phyloP scores from a whole-genome alignment of 305 asterid species.

The Fraxinus angustifolia region DNA sequence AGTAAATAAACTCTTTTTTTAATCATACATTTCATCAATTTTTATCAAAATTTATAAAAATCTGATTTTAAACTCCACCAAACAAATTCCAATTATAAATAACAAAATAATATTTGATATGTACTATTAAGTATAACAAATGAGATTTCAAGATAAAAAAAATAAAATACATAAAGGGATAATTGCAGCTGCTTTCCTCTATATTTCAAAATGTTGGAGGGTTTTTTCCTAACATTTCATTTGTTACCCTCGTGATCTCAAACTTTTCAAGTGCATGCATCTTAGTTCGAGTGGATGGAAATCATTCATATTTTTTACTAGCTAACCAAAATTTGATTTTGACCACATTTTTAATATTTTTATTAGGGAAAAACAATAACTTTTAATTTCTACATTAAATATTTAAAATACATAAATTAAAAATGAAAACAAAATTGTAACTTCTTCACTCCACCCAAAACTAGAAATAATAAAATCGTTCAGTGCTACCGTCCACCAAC shows the following conservation, averaged over 20 bases:
- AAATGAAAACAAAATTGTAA: neutral
- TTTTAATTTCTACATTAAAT: too few relatives aligned
- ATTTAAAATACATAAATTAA: too few relatives aligned
- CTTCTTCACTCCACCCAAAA: neutral
- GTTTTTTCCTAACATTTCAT: neutral
- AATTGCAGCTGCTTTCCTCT: neutral
- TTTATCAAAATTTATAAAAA: neutral
- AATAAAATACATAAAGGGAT: neutral
- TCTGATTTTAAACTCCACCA: too few relatives aligned
- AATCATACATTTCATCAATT: too few relatives aligned
- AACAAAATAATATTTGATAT: too few relatives aligned
- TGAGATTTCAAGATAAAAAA: neutral
- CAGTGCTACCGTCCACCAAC: neutral
- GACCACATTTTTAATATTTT: too few relatives aligned
- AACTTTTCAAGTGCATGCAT: neutral
- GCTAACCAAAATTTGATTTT: too few relatives aligned
- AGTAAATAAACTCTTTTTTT: too few relatives aligned
- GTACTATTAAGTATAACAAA: too few relatives aligned
- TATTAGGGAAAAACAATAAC: too few relatives aligned
- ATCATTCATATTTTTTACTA: too few relatives aligned
- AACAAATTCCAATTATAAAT: neutral
- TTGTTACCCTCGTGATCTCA: neutral
- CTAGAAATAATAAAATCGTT: neutral
- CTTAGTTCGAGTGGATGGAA: neutral
- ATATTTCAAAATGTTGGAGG: neutral